Percentiles rank a stretch among this genome's conserved stretches.
phyloP scores from a whole-genome alignment of 257 asterid species.

The Agastache rugosa region DNA sequence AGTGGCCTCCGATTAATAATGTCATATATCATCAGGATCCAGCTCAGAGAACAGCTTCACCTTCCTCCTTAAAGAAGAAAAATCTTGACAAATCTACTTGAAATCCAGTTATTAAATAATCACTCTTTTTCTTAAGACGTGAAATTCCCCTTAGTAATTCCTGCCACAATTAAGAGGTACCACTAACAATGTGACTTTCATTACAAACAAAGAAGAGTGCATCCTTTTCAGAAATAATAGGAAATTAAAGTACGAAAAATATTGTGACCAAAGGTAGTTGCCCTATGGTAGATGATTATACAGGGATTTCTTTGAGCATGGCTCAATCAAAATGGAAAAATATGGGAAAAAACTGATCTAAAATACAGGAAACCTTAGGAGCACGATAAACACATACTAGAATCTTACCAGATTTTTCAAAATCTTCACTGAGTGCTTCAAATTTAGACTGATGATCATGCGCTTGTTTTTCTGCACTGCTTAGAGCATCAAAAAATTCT shows the following conservation, averaged over 20 bases:
- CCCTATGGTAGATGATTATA: neutral
- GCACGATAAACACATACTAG: slow-evolving; percentile 14
- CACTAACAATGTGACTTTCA: neutral
- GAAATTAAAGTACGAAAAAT: neutral
- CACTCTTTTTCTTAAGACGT: no score
- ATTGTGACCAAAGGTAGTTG: neutral
- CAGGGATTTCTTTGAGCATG: neutral
- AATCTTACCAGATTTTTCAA: slow-evolving; percentile 72
- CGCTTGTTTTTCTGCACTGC: slow-evolving; percentile 95
- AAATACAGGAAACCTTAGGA: neutral
- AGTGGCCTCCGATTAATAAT: no score
- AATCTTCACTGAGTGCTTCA: slow-evolving; percentile 62
- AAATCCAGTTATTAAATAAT: neutral
- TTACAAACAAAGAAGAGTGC: slow-evolving; percentile 1
- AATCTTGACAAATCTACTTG: neutral
- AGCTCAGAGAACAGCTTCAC: no score
- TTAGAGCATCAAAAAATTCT: slow-evolving; percentile 88
- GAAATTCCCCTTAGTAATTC: neutral
- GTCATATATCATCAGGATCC: no score
- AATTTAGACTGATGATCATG: slow-evolving; percentile 68
- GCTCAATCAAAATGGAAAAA: neutral
- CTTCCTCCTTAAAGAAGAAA: neutral
- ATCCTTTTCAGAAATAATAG: slow-evolving; percentile 15
- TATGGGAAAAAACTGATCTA: neutral
- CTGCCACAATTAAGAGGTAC: slow-evolving; percentile 22